Conservation (phyloP, 805 yeast species). For the Starmera dryadoides region DNA sequence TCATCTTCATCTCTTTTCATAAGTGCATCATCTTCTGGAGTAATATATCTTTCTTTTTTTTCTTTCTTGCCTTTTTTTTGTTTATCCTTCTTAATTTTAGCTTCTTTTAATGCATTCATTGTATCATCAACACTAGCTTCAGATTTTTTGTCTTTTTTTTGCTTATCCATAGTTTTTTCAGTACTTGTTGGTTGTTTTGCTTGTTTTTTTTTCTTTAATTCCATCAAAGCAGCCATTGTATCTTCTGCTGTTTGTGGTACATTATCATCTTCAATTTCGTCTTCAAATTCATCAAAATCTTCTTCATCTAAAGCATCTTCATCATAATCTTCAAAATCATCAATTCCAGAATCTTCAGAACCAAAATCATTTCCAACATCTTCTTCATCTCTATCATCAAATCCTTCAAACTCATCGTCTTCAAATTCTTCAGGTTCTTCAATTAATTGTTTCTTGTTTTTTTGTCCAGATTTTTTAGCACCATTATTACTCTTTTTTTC, state of each 20-base stretch:
- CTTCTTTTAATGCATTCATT: slow-evolving; percentile 17
- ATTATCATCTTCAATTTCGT: slow-evolving; percentile 9
- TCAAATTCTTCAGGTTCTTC: slow-evolving; percentile 6
- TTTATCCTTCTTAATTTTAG: slow-evolving; percentile 15
- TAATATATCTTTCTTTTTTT: slow-evolving; percentile 13
- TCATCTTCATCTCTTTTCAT: slow-evolving; percentile 66
- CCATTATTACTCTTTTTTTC: slow-evolving; percentile 20
- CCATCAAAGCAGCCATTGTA: slow-evolving; percentile 37
- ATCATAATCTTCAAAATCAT: slow-evolving; percentile 4
- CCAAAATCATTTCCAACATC: slow-evolving; percentile 14
- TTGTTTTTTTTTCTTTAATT: slow-evolving; percentile 21
- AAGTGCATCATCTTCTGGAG: slow-evolving; percentile 41
- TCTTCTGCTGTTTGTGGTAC: slow-evolving; percentile 29
- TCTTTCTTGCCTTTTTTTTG: slow-evolving; percentile 9
- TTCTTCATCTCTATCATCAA: slow-evolving; percentile 15
- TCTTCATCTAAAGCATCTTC: slow-evolving; percentile 16
- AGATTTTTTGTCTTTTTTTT: slow-evolving; percentile 19
- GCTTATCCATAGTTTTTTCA: slow-evolving; percentile 37
- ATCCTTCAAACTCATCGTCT: slow-evolving; percentile 11
- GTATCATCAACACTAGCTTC: slow-evolving; percentile 13
- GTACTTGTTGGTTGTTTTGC: slow-evolving; percentile 26
- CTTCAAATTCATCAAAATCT: slow-evolving; percentile 18
- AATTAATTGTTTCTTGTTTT: slow-evolving; percentile 2
- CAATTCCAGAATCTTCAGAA: slow-evolving; percentile 10
- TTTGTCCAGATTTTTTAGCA: slow-evolving; percentile 6